Percentiles rank a stretch among this genome's conserved stretches.
Evolutionary conservation across 164 flowering plant species (phyloP).

Genomic region (Magnolia kwangsiensis): DNA sequence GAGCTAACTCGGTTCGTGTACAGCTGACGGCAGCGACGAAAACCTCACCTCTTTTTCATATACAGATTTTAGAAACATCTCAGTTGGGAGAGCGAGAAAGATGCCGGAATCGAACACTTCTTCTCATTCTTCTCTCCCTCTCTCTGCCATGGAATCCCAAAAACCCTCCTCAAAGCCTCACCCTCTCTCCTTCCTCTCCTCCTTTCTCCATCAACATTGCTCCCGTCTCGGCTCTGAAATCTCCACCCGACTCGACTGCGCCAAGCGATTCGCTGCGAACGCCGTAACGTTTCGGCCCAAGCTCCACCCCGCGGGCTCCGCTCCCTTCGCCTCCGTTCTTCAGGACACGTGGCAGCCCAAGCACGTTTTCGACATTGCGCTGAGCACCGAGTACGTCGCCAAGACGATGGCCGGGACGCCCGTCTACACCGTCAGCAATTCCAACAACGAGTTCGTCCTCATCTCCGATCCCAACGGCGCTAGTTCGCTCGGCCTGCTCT

Average conservation of each 20-base stretch:
- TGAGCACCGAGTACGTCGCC: slow-evolving; percentile 59
- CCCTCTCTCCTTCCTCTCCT: slow-evolving; percentile 52
- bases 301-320: background rate
- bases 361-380: slow-evolving; percentile 37
- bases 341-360: slow-evolving; percentile 33
- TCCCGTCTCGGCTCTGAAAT: slow-evolving; percentile 51
- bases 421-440: slow-evolving; percentile 82
- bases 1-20: no score
- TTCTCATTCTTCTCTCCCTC: slow-evolving; percentile 1
- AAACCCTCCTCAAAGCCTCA: slow-evolving; percentile 15
- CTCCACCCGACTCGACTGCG: slow-evolving; percentile 43
- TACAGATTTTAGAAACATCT: background rate
- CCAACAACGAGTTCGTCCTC: slow-evolving; percentile 88
- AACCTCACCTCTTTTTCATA: background rate
- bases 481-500: slow-evolving; percentile 83
- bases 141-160: slow-evolving; percentile 29
- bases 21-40: no score
- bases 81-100: background rate
- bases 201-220: slow-evolving; percentile 56
- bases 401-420: slow-evolving; percentile 75
- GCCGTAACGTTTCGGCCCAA: slow-evolving; percentile 3
- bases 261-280: slow-evolving; percentile 38
- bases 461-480: slow-evolving; percentile 68
- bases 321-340: slow-evolving; percentile 15
- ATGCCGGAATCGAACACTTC: background rate